Evolutionary conservation across 2,329 filamentous ascomycete species (phyloP), one percentile per base, ranked within the genome.

Genomic region (Trichophyton mentagrophytes): DNA sequence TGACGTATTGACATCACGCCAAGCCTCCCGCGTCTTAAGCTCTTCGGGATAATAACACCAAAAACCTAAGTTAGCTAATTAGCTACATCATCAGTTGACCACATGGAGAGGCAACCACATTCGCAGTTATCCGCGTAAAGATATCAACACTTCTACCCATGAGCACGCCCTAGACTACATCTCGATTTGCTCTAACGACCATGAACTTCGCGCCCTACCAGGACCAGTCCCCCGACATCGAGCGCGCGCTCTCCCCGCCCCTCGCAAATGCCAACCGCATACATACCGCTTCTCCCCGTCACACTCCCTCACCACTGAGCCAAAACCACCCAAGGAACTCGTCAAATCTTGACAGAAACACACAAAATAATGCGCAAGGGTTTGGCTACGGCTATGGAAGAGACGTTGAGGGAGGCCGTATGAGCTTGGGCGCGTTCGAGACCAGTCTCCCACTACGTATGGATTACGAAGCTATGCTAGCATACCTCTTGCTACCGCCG

Each of bases 121-220:
- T 44, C n/a, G 8, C 2, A 38, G 33, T 13, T 38, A 15, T 17
- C 13, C 15, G 17, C 13, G 13, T 25, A 53, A 33, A 60, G 7
- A 7, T 27, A 38, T 57, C 56, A 17, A 36, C n/a, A 53, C 22
- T 30, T 22, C 46, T 25, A 20, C 13, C 46, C 46, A 49, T 49
- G 46, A 49, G 25, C 13, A 46, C 17, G n/a, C 33, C n/a, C 56
- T 58, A 22, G 25, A 25, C 27, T 17, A n/a, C 13, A 20, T 25
- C 15, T 17, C 11, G 3, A n/a, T 6, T 6, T 33, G 6, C 49
- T 2, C 49, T 13, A n/a, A 27, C 4, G 63, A 77, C 68, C 61
- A 93, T 93, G 88, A 89, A 96, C 78, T 99, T 97, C 73, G 93
- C 93, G 53, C 93, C 93, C 42, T 99, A 97, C 77, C 93, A 97